Base-by-base conservation (phyloP, 2,329 filamentous ascomycete species). In the Pseudopithomyces chartarum region DNA sequence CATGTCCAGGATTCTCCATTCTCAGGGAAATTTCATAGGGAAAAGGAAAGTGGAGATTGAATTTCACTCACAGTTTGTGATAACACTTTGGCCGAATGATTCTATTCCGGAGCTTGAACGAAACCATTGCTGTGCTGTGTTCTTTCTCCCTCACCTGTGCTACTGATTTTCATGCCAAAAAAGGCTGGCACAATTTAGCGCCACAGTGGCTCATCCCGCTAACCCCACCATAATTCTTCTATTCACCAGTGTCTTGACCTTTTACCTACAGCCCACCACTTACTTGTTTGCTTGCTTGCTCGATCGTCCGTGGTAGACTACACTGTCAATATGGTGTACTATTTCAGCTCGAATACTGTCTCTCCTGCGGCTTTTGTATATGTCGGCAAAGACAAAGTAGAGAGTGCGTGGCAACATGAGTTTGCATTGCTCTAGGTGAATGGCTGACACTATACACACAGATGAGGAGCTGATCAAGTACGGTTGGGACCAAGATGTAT, bases 371-470 rank as follows among this genome's bases (percentile, higher is more conserved):
- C 92, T 40, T 93, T 89, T 74, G 87, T 99, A 71, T 99, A 99
- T 75, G 92, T 97, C 57, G 95, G 95, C 77, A 99, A 98, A 79
- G 95, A 99, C 82, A 99, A 99, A 80, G 93, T 95, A 68, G 95
- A 99, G 82, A 99, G 95, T 97, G 83, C 72, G 88, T 65, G 12
- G 13, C 23, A 22, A 17, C 58, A 48, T 43, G 34, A 47, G 13
- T 29, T 29, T 29, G 8, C 26, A 29, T 12, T 38, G 12, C 34
- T 38, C 34, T 13, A 6, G 26, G 26, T 29, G 26, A 5, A 29
- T 29, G 26, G 4, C 26, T 29, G 13, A 38, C 34, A 38, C n/a
- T 13, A 38, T 13, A 4, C 13, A 15, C 36, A 22, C 74, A 99
- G 95, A 98, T 80, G 95, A 99, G 84, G 92, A 97, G 66, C 79